Evolutionary conservation across 2,329 filamentous ascomycete species (phyloP).

Genomic region (Trichoderma cornu-damae): DNA sequence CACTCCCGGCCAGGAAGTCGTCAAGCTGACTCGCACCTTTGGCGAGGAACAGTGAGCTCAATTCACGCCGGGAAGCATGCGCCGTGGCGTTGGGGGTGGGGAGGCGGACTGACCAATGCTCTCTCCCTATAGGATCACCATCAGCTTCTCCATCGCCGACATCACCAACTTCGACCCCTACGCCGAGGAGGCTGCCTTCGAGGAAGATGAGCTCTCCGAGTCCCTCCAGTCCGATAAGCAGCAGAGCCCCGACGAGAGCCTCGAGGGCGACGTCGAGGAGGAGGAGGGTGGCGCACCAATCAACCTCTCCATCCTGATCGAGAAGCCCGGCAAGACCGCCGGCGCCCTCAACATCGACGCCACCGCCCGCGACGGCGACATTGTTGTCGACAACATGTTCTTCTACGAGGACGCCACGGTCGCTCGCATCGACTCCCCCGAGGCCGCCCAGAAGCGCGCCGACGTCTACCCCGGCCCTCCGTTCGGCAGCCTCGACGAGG

Average conservation of each 20-base stretch:
- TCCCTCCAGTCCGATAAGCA: slow-evolving; percentile 49
- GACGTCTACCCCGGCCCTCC: slow-evolving; percentile 84
- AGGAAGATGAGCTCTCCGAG: slow-evolving; percentile 38
- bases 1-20: slow-evolving; percentile 77
- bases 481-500: slow-evolving; percentile 91
- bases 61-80: background rate
- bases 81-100: too few relatives aligned
- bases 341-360: slow-evolving; percentile 86
- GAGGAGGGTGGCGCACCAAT: slow-evolving; percentile 66
- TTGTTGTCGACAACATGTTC: slow-evolving; percentile 86
- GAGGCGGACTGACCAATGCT: slow-evolving; percentile 14
- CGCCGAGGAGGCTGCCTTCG: slow-evolving; percentile 35
- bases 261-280: slow-evolving; percentile 47
- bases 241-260: slow-evolving; percentile 44
- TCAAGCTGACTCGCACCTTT: slow-evolving; percentile 75
- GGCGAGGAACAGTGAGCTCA: slow-evolving; percentile 71
- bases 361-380: slow-evolving; percentile 75
- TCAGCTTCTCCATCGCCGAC: slow-evolving; percentile 42
- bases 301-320: slow-evolving; percentile 78
- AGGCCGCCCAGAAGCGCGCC: slow-evolving; percentile 70
- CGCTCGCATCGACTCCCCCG: slow-evolving; percentile 69
- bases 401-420: slow-evolving; percentile 76
- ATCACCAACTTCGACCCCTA: slow-evolving; percentile 39
- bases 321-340: slow-evolving; percentile 66
- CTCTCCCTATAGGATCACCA: slow-evolving; percentile 34